These are phyloP conservation scores for Fusarium albidum DNA, from an alignment of 2,329 filamentous ascomycete genomes.

Conservation along the genomic window DNA sequence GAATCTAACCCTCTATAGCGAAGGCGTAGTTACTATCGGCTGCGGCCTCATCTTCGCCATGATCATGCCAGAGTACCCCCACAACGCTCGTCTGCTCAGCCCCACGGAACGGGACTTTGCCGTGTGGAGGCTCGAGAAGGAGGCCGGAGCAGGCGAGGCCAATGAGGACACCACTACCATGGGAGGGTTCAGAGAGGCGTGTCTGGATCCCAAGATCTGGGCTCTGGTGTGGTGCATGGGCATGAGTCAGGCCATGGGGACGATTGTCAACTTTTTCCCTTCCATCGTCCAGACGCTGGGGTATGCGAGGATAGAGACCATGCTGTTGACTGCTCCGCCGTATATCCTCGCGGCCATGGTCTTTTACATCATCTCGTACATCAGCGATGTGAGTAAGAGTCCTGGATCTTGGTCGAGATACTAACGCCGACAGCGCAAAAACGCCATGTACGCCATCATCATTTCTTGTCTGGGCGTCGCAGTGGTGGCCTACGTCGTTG, in stretches of 20 bases:
- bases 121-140: conserved; percentile 68
- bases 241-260: conserved; percentile 49
- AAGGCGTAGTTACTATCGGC: conserved; percentile 70
- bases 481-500: conserved; percentile 70
- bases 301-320: conserved; percentile 65
- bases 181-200: conserved; percentile 60
- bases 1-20: conserved; percentile 38
- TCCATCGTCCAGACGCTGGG: conserved; percentile 60
- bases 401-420: not conserved
- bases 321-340: conserved; percentile 70
- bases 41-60: conserved; percentile 64
- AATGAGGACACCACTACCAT: conserved; percentile 62
- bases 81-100: conserved; percentile 32
- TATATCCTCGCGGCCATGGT: conserved; percentile 60
- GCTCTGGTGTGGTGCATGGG: conserved; percentile 55
- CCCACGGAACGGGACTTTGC: conserved; percentile 59
- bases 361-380: conserved; percentile 65
- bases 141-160: conserved; percentile 71
- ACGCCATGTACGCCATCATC: conserved; percentile 74
- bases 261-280: conserved; percentile 41
- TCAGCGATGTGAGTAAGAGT: conserved; percentile 58
- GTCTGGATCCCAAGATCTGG: conserved; percentile 66
- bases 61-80: conserved; percentile 68
- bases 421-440: conserved; percentile 66
- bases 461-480: conserved; percentile 66